Conservation (phyloP, 2,329 filamentous ascomycete species). For the Aaosphaeria pasadenensis region DNA sequence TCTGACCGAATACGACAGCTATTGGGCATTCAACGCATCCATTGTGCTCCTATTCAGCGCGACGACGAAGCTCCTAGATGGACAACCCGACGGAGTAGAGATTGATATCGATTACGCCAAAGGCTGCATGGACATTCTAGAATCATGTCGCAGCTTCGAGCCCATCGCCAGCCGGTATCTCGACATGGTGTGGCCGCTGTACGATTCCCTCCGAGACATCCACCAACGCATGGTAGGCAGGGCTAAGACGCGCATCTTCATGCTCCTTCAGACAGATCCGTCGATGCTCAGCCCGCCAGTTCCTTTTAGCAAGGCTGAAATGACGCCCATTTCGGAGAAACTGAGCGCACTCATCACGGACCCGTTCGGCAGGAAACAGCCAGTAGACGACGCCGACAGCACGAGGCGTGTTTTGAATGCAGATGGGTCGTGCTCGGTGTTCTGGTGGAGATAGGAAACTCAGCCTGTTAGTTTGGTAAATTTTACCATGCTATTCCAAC, state of each 20-base stretch:
- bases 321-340: constrained; percentile 34
- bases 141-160: constrained; percentile 27
- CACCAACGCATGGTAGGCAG: constrained; percentile 28
- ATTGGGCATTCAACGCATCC: constrained; percentile 35
- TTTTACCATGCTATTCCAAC: no score
- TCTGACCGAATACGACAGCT: constrained; percentile 13
- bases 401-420: constrained; percentile 28
- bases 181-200: constrained; percentile 31
- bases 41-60: constrained; percentile 34
- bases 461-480: no score
- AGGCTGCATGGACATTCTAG: constrained; percentile 35
- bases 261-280: constrained; percentile 25
- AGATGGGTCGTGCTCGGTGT: constrained; percentile 31
- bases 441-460: constrained; percentile 28
- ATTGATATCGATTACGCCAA: constrained; percentile 31
- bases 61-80: constrained; percentile 33
- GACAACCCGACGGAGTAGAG: constrained; percentile 24
- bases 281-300: constrained; percentile 23
- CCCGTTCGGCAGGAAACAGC: constrained; percentile 34
- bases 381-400: constrained; percentile 14
- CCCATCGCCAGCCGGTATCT: constrained; percentile 32
- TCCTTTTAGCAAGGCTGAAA: constrained; percentile 28
- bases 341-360: constrained; percentile 30
- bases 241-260: constrained; percentile 34
- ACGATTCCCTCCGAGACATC: constrained; percentile 29